These are phyloP conservation scores for Schizochytrium sp. DNA, from an alignment of 108 stramenopile genomes.

Conservation along the genomic window DNA sequence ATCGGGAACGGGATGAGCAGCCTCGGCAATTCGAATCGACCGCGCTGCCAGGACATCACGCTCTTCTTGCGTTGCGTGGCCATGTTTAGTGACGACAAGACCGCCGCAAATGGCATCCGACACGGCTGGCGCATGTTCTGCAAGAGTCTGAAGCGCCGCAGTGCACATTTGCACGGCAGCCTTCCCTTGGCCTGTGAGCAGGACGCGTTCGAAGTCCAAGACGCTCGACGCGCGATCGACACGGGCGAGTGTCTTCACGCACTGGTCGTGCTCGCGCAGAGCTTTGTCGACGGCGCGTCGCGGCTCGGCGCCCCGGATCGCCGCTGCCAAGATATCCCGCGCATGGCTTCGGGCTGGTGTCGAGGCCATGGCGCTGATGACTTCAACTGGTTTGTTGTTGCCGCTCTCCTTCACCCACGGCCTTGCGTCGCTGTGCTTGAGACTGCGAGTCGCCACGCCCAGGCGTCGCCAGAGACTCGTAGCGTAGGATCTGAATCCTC, in stretches of 20 bases:
- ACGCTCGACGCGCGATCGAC: not conserved
- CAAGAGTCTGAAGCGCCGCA: not conserved
- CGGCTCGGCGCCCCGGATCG: not conserved
- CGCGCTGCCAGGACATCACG: not conserved
- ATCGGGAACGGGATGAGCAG: slow-evolving; percentile 19
- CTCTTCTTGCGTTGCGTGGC: not conserved
- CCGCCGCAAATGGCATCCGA: not conserved
- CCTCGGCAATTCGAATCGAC: not conserved
- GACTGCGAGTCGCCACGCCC: too few species aligned
- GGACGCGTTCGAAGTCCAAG: not conserved
- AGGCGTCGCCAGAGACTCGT: too few species aligned
- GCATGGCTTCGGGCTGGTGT: too few species aligned
- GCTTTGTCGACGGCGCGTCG: not conserved
- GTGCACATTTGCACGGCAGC: not conserved
- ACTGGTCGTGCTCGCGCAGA: not conserved
- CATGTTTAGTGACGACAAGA: not conserved
- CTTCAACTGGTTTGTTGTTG: too few species aligned
- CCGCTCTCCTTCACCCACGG: too few species aligned
- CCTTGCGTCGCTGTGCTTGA: too few species aligned
- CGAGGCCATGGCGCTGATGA: too few species aligned
- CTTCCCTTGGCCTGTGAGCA: not conserved
- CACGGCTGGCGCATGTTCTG: not conserved
- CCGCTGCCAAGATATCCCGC: not conserved
- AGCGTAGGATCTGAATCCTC: too few species aligned
- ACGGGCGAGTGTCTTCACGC: not conserved